Conservation (phyloP, 2,329 filamentous ascomycete species). For the Aspergillus sp. region DNA sequence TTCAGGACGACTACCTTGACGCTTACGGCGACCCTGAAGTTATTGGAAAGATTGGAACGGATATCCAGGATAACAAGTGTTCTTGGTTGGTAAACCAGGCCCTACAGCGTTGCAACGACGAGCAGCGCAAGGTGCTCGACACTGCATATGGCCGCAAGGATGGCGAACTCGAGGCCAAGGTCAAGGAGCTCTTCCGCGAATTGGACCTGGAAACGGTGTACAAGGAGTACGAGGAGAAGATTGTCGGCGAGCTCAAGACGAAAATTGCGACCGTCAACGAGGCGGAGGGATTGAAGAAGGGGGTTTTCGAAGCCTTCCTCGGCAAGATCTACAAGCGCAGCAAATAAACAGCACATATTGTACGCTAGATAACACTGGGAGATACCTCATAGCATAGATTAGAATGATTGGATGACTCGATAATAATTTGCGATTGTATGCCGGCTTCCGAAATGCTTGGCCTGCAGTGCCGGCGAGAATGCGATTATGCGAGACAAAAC, state of each 20-base stretch:
- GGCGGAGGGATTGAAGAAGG: constrained; percentile 83
- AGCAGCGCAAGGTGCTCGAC: constrained; percentile 85
- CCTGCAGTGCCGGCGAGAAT: not conserved
- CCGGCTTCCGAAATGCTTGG: not conserved
- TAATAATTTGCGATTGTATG: not conserved
- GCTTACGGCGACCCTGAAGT: constrained; percentile 90
- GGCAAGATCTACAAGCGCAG: constrained; percentile 97
- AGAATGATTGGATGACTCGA: constrained; percentile 1
- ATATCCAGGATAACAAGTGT: constrained; percentile 99
- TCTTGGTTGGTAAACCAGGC: constrained; percentile 98
- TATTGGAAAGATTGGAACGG: constrained; percentile 98
- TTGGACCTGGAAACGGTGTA: constrained; percentile 81
- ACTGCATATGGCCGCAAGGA: constrained; percentile 95
- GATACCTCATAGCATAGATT: constrained; percentile 1
- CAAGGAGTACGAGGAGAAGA: constrained; percentile 84
- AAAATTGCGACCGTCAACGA: constrained; percentile 82
- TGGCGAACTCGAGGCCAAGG: constrained; percentile 72
- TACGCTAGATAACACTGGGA: not conserved
- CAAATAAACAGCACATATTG: constrained; percentile 62
- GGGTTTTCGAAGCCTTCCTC: constrained; percentile 84
- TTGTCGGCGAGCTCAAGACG: constrained; percentile 71
- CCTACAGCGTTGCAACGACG: constrained; percentile 72
- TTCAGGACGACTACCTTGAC: constrained; percentile 98
- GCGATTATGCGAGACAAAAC: not conserved
- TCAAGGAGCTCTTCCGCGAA: constrained; percentile 88